Percentiles rank a stretch among this genome's conserved stretches.
These are phyloP conservation scores for Pseudotsuga menziesii DNA, from an alignment of 75 land plant genomes.

Conservation along the genomic window DNA sequence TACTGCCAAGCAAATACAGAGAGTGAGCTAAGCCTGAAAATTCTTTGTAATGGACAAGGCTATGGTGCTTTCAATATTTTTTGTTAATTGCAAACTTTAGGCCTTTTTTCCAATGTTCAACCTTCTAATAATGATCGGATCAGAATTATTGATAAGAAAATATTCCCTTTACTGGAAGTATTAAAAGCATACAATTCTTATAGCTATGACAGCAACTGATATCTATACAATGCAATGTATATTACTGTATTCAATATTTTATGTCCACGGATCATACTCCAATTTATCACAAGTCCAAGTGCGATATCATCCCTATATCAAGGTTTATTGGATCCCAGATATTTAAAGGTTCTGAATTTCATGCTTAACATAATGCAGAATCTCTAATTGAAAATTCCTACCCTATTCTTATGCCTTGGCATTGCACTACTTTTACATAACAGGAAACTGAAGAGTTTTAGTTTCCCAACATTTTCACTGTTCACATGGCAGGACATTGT, in stretches of 20 bases:
- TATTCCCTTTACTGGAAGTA: too few relatives aligned
- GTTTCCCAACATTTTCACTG: not conserved
- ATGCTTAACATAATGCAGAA: slow-evolving; percentile 3
- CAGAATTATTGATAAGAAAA: too few relatives aligned
- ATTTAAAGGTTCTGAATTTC: not conserved
- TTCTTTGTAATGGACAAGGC: too few relatives aligned
- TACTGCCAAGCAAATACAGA: too few relatives aligned
- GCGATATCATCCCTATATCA: not conserved
- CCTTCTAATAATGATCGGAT: too few relatives aligned
- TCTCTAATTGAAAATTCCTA: not conserved
- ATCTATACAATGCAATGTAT: too few relatives aligned
- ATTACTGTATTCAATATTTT: not conserved
- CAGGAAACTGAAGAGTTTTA: not conserved
- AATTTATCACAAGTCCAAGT: not conserved
- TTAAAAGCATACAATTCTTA: too few relatives aligned
- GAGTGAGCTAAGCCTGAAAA: too few relatives aligned
- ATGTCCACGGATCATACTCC: not conserved
- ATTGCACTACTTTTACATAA: not conserved
- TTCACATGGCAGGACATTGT: not conserved
- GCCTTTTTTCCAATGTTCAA: too few relatives aligned
- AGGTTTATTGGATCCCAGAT: not conserved
- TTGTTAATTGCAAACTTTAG: too few relatives aligned
- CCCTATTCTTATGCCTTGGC: not conserved
- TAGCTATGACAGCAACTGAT: too few relatives aligned
- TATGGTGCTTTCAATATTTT: too few relatives aligned